Conservation (phyloP, 2,329 filamentous ascomycete genomes). For the Aotearoamyces nothofagi region DNA sequence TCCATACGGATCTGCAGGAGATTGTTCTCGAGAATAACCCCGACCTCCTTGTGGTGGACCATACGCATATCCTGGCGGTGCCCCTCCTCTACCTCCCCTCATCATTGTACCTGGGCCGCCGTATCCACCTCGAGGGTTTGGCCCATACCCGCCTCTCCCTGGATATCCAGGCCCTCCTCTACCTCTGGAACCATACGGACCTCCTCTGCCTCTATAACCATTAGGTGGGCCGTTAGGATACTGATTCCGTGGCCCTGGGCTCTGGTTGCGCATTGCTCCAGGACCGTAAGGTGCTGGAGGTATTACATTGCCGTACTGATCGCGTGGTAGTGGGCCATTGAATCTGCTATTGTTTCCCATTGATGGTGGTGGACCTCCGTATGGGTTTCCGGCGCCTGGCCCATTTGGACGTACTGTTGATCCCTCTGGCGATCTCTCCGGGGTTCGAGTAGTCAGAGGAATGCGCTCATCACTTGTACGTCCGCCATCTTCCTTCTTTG, state of each 20-base stretch:
- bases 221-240: constrained; percentile 24
- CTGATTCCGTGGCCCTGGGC: constrained; percentile 30
- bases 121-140: constrained; percentile 24
- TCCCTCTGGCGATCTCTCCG: constrained; percentile 35
- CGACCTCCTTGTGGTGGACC: constrained; percentile 8
- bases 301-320: constrained; percentile 49
- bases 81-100: constrained; percentile 25
- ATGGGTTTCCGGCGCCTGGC: constrained; percentile 2
- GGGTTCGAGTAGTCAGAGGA: constrained; percentile 51
- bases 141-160: constrained; percentile 38
- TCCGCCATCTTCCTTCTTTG: constrained; percentile 36
- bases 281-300: constrained; percentile 10
- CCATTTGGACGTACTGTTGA: constrained; percentile 3
- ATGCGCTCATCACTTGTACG: constrained; percentile 53
- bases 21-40: constrained; percentile 9
- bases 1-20: constrained; percentile 7
- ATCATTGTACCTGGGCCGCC: constrained; percentile 25
- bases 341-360: constrained; percentile 4
- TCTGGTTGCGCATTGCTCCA: constrained; percentile 28
- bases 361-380: constrained; percentile 9
- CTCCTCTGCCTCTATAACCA: constrained; percentile 32
- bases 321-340: constrained; percentile 25
- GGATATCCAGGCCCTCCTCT: constrained; percentile 13
- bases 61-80: constrained; percentile 24
- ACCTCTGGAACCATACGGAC: constrained; percentile 21